Percentiles rank a stretch among this genome's conserved stretches.
Conservation (phyloP, 108 stramenopile species). For the Pelagomonas calceolata region DNA sequence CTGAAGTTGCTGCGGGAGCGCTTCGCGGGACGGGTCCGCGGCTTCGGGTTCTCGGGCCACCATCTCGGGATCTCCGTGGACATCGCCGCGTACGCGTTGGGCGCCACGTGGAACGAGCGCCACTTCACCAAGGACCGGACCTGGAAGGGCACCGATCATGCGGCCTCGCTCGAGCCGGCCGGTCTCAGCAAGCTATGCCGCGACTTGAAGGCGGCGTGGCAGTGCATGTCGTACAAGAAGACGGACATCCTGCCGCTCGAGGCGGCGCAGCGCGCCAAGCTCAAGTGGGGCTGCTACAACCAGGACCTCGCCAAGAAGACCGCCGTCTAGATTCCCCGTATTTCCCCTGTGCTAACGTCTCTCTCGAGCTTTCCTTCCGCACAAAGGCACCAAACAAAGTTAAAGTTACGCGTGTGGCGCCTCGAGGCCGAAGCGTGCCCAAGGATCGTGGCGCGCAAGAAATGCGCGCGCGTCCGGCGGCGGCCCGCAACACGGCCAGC, state of each 20-base stretch:
- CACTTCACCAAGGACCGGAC: background rate
- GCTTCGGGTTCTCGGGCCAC: background rate
- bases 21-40: background rate
- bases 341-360: too few species aligned
- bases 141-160: background rate
- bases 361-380: too few species aligned
- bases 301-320: too few species aligned
- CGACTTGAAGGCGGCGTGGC: background rate
- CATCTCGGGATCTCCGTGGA: background rate
- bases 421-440: too few species aligned
- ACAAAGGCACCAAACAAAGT: too few species aligned
- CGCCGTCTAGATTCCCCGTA: too few species aligned
- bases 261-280: background rate
- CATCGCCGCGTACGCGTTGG: background rate
- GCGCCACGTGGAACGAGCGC: background rate
- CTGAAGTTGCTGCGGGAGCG: background rate
- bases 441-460: too few species aligned
- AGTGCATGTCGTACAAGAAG: background rate
- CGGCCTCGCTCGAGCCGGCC: background rate
- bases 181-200: background rate
- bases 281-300: conserved; percentile 1
- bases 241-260: background rate
- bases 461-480: too few species aligned
- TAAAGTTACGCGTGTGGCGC: too few species aligned
- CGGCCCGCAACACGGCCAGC: too few species aligned